Evolutionary conservation across 768 basidiomycete species (phyloP).

Genomic region (Boletus pseudopeckii): DNA sequence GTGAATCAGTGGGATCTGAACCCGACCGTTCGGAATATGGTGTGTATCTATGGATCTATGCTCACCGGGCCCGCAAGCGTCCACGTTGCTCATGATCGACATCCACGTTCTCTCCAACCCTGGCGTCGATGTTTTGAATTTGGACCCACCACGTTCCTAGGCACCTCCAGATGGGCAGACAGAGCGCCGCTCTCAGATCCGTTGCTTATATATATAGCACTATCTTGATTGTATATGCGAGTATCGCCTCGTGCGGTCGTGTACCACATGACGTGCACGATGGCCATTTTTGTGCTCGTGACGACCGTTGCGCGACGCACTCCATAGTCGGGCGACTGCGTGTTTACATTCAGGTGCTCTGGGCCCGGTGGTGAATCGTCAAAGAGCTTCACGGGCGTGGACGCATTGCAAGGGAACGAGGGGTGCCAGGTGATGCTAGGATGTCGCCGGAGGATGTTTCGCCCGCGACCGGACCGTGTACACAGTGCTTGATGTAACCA

Average conservation of each 20-base stretch:
- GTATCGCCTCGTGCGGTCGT: background rate
- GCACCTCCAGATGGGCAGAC: background rate
- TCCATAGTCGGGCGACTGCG: background rate
- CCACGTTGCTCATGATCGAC: background rate
- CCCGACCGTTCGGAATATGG: background rate
- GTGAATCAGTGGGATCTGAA: background rate
- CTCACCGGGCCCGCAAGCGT: background rate
- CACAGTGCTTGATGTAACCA: background rate
- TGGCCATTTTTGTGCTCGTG: too few species aligned
- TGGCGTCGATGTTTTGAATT: background rate
- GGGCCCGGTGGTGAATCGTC: background rate
- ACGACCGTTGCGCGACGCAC: background rate
- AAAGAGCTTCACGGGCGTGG: background rate
- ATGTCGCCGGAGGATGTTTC: background rate
- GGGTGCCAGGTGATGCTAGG: background rate
- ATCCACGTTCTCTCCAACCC: background rate
- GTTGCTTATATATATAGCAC: background rate
- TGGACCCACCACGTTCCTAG: background rate
- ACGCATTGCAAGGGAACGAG: background rate
- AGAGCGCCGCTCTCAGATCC: background rate
- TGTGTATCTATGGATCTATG: background rate
- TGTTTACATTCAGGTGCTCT: background rate
- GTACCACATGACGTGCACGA: background rate
- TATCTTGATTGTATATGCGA: background rate
- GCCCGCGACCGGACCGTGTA: background rate